Evolutionary conservation across 2,329 filamentous ascomycete species (phyloP).

Genomic region (Chaetomiaceae sp.): DNA sequence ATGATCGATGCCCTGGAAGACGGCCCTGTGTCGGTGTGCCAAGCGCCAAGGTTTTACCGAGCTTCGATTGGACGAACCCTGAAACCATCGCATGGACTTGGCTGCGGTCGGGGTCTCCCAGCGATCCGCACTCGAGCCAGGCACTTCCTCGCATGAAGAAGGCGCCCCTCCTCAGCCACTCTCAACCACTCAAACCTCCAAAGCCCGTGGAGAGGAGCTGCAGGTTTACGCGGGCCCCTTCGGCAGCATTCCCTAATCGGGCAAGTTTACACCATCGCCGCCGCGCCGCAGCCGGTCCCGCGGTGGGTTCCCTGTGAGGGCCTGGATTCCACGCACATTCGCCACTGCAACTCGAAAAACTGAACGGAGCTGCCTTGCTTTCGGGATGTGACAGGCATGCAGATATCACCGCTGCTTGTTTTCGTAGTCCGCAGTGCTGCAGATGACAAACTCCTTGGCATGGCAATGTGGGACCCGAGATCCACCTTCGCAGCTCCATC

Average conservation of each 20-base stretch:
- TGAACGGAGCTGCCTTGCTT: no score
- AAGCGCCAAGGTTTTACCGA: not conserved
- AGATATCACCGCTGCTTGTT: no score
- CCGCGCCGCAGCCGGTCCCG: no score
- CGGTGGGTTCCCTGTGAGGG: no score
- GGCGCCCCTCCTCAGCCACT: conserved; percentile 5
- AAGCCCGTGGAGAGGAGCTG: not conserved
- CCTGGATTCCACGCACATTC: not conserved
- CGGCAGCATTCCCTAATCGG: not conserved
- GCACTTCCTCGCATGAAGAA: conserved; percentile 5
- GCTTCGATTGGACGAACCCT: conserved; percentile 1
- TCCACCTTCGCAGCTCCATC: not conserved
- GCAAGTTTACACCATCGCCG: not conserved
- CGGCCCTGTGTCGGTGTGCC: not conserved
- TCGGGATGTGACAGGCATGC: no score
- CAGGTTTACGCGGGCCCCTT: not conserved
- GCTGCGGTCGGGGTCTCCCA: not conserved
- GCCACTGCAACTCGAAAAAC: not conserved
- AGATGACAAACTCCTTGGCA: no score
- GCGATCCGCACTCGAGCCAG: no score
- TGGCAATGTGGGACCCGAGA: no score
- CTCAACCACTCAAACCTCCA: conserved; percentile 1
- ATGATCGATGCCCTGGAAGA: not conserved
- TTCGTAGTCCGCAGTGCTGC: no score
- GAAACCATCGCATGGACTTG: conserved; percentile 9